These are phyloP conservation scores for Citrullus mucosospermus DNA, from an alignment of 306 rosid genomes.

Conservation along the genomic window DNA sequence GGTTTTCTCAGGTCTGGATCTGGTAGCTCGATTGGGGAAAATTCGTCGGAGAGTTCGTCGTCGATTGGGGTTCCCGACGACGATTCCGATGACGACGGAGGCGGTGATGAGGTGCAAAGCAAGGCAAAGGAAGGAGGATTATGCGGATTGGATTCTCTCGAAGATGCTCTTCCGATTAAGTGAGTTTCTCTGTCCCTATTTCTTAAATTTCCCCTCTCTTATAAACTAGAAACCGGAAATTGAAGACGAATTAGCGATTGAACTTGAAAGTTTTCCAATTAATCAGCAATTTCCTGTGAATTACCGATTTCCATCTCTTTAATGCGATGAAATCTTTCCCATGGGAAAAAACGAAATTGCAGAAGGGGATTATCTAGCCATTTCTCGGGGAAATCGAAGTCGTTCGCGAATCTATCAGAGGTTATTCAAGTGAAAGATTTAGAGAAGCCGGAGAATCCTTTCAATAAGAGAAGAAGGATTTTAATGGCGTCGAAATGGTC, in stretches of 20 bases:
- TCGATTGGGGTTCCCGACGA: slow-evolving; percentile 13
- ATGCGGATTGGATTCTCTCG: background rate
- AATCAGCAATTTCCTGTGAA: background rate
- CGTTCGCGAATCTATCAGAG: slow-evolving; percentile 45
- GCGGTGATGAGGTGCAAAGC: background rate
- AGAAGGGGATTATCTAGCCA: slow-evolving; percentile 62
- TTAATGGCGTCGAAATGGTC: slow-evolving; percentile 59
- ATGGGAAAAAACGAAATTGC: slow-evolving; percentile 4
- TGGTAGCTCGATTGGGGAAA: background rate
- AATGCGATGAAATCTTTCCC: background rate
- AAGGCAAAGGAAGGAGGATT: slow-evolving; percentile 3
- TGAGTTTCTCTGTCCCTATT: background rate
- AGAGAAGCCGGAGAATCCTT: slow-evolving; percentile 59
- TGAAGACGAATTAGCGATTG: background rate
- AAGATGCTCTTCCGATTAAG: slow-evolving; percentile 14
- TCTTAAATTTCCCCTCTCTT: background rate
- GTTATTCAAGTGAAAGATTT: slow-evolving; percentile 34
- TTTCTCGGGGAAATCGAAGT: slow-evolving; percentile 52
- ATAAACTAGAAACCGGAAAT: background rate
- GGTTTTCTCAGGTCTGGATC: background rate
- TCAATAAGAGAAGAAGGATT: slow-evolving; percentile 72
- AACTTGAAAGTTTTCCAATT: background rate
- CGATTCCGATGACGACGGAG: slow-evolving; percentile 1
- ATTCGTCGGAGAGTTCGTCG: slow-evolving; percentile 8
- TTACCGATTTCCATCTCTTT: background rate